Conservation (phyloP, 1,284 basidiomycete genomes). For the Puccinia polysora region DNA sequence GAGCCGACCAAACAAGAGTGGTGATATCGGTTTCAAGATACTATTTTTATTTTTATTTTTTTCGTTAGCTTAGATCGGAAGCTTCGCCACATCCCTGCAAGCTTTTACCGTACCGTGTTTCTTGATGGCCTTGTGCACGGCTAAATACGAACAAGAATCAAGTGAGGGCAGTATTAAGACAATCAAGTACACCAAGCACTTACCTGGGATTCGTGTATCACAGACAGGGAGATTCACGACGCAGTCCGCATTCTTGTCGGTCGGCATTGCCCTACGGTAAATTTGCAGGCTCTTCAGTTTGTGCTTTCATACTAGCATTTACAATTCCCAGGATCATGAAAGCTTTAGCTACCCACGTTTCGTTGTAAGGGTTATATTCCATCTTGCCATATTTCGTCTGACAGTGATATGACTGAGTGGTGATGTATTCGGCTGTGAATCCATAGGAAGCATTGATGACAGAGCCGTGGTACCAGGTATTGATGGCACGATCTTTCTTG, state of each 20-base stretch:
- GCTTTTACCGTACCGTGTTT: constrained; percentile 32
- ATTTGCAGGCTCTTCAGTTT: not conserved
- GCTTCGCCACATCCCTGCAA: constrained; percentile 19
- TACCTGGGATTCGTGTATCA: constrained; percentile 30
- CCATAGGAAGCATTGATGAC: constrained; percentile 37
- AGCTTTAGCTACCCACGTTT: constrained; percentile 11
- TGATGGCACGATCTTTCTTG: constrained; percentile 6
- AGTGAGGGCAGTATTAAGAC: not conserved
- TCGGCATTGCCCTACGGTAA: constrained; percentile 16
- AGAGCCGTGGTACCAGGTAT: constrained; percentile 39
- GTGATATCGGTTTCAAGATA: too few species aligned
- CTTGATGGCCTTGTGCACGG: constrained; percentile 22
- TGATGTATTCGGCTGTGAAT: constrained; percentile 34
- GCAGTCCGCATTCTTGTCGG: constrained; percentile 26
- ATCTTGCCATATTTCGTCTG: constrained; percentile 20
- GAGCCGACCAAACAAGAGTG: too few species aligned
- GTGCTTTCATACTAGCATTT: not conserved
- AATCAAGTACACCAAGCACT: not conserved
- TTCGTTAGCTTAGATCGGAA: constrained; percentile 14
- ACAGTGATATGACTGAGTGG: constrained; percentile 38
- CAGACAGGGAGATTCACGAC: constrained; percentile 32
- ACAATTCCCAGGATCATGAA: not conserved
- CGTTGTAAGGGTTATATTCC: constrained; percentile 23
- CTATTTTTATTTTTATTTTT: too few species aligned
- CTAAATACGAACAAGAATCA: not conserved